Percentiles rank a stretch among this genome's conserved stretches.
These are phyloP conservation scores for Luffa acutangula DNA, from an alignment of 306 rosid species.

Conservation along the genomic window DNA sequence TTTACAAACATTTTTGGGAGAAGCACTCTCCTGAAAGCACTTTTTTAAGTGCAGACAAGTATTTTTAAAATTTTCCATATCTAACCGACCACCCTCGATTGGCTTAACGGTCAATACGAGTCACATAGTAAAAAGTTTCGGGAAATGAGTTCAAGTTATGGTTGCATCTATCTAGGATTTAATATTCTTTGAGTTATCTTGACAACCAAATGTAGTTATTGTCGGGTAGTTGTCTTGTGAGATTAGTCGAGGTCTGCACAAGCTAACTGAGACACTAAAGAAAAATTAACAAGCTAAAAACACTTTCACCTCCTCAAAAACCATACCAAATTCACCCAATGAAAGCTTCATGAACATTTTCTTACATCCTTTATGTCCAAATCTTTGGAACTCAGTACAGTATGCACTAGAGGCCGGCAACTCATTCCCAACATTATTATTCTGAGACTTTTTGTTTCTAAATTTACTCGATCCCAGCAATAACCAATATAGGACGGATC, in stretches of 20 bases:
- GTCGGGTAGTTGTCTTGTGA: too few relatives aligned
- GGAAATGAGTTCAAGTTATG: too few relatives aligned
- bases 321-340: neutral
- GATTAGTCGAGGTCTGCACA: too few relatives aligned
- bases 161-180: too few relatives aligned
- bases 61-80: neutral
- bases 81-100: neutral
- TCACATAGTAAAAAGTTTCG: too few relatives aligned
- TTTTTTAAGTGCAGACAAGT: too few relatives aligned
- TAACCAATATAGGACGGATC: neutral
- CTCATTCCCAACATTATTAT: neutral
- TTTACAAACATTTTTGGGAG: too few relatives aligned
- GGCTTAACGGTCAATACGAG: too few relatives aligned
- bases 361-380: neutral
- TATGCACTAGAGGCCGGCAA: neutral
- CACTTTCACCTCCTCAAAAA: neutral
- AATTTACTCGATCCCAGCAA: neutral
- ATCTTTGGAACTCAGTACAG: neutral
- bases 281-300: neutral
- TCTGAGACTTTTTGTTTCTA: neutral
- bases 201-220: too few relatives aligned
- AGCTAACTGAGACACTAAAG: too few relatives aligned
- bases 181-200: too few relatives aligned
- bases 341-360: neutral
- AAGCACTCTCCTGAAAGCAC: too few relatives aligned